These are phyloP conservation scores for Scleroderma citrinum DNA, from an alignment of 768 basidiomycete species.

Conservation along the genomic window DNA sequence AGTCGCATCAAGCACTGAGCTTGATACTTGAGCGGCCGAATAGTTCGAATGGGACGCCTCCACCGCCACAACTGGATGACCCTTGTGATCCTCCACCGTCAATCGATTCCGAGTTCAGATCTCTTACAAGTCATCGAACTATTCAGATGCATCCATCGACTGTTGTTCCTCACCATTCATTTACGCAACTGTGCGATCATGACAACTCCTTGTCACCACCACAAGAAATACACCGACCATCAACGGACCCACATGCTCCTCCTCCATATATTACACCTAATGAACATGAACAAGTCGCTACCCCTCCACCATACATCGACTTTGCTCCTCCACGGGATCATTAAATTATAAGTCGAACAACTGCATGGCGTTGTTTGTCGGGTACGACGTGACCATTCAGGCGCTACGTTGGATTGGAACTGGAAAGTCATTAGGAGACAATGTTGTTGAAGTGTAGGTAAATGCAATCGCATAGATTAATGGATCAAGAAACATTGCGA, in stretches of 20 bases:
- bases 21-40: conserved; percentile 51
- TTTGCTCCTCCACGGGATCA: conserved; percentile 22
- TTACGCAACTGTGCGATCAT: conserved; percentile 23
- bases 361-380: neutral
- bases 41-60: conserved; percentile 40
- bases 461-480: conserved; percentile 21
- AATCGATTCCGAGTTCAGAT: conserved; percentile 73
- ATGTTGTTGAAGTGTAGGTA: conserved; percentile 19
- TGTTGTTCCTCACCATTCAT: conserved; percentile 29
- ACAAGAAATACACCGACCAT: conserved; percentile 27
- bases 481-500: conserved; percentile 14
- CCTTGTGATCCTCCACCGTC: conserved; percentile 85
- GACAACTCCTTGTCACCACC: conserved; percentile 30
- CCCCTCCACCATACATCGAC: conserved; percentile 62
- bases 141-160: conserved; percentile 16
- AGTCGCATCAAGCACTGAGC: conserved; percentile 53
- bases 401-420: neutral
- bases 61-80: conserved; percentile 80
- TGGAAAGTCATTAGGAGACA: neutral
- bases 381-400: neutral
- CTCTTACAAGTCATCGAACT: conserved; percentile 19
- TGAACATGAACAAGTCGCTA: conserved; percentile 47
- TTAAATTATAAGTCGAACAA: neutral
- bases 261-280: conserved; percentile 64
- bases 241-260: conserved; percentile 57